Conservation (phyloP, 2,329 filamentous ascomycete species). For the Tolypocladium pustulatum region DNA sequence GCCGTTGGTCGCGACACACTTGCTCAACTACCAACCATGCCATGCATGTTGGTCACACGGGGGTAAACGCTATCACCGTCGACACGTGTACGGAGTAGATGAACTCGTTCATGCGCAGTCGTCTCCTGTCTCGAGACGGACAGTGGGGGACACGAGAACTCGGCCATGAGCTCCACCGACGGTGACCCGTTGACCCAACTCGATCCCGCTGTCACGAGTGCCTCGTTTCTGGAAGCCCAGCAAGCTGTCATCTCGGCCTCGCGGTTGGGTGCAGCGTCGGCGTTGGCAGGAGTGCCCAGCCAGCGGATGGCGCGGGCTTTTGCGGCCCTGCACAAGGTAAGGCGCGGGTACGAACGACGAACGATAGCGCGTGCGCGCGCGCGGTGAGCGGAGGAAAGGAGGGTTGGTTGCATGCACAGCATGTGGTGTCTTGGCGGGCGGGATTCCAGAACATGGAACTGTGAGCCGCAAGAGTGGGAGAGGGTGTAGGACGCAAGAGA, state of each 20-base stretch:
- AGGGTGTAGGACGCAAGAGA: too few relatives aligned
- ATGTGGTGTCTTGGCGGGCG: neutral
- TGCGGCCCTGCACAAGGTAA: neutral
- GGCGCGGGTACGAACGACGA: neutral
- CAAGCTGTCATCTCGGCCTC: neutral
- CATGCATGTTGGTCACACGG: neutral
- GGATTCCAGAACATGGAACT: neutral
- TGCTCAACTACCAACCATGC: too few relatives aligned
- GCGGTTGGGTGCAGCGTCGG: neutral
- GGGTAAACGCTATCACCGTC: neutral
- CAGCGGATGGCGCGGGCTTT: neutral
- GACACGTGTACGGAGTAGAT: too few relatives aligned
- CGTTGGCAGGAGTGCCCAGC: neutral
- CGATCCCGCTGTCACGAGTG: neutral
- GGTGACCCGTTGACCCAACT: too few relatives aligned
- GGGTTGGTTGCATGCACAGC: neutral
- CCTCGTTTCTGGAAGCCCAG: neutral
- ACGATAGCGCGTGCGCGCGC: neutral
- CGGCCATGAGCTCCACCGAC: neutral
- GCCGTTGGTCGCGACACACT: neutral
- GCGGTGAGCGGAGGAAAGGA: too few relatives aligned
- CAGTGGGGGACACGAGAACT: too few relatives aligned
- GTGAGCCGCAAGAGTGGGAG: too few relatives aligned
- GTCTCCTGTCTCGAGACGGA: too few relatives aligned
- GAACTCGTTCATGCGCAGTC: too few relatives aligned